Percentiles rank a stretch among this genome's conserved stretches.
phyloP scores from a whole-genome alignment of 306 rosid species.

The Cercis canadensis region DNA sequence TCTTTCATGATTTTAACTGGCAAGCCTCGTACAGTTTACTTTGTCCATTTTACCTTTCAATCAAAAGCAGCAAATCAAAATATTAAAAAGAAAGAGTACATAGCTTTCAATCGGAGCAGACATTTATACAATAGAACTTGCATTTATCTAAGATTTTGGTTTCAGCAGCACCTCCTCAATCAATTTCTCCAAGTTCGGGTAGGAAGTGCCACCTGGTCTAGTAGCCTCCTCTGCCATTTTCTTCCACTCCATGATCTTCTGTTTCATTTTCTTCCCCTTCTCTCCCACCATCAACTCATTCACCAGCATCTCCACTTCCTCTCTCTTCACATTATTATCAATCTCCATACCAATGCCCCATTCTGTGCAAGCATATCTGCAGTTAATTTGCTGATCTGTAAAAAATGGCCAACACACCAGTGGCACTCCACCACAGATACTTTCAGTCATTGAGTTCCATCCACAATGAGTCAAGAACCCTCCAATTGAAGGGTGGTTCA shows the following conservation, averaged over 20 bases:
- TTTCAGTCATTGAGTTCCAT: no score
- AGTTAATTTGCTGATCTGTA: slow-evolving; percentile 34
- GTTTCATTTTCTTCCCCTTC: slow-evolving; percentile 17
- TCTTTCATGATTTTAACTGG: no score
- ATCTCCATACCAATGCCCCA: slow-evolving; percentile 46
- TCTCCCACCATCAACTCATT: no score
- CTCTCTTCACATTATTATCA: slow-evolving; percentile 35
- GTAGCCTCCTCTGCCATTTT: background rate
- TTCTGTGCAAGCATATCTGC: slow-evolving; percentile 20
- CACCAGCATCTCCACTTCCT: slow-evolving; percentile 41
- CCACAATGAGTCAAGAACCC: no score
- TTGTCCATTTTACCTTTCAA: no score
- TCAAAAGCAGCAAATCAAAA: background rate
- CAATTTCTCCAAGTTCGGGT: background rate
- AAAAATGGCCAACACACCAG: slow-evolving; percentile 50
- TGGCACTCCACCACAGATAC: slow-evolving; percentile 47
- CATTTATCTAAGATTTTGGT: background rate
- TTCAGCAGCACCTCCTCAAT: background rate
- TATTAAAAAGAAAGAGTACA: no score
- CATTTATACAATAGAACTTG: no score
- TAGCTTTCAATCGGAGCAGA: no score
- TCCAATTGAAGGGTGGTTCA: no score
- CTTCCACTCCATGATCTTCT: slow-evolving; percentile 3
- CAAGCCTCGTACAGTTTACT: no score
- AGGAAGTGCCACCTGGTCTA: background rate